These are phyloP conservation scores for Phytopythium kandeliae DNA, from an alignment of 352 stramenopile genomes.

Conservation along the genomic window DNA sequence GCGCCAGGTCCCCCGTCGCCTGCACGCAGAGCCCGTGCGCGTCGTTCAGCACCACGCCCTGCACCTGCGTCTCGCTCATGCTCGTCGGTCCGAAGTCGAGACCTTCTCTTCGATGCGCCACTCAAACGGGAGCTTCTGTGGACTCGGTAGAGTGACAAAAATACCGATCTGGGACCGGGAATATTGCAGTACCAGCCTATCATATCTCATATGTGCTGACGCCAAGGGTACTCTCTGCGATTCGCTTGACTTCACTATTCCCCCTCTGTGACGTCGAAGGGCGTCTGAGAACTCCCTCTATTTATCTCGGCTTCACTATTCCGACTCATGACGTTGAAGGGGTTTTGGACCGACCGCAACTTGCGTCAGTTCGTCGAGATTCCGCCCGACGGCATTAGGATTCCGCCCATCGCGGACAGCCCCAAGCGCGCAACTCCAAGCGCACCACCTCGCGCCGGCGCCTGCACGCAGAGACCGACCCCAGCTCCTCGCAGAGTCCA, in stretches of 20 bases:
- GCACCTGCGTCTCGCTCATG: constrained; percentile 36
- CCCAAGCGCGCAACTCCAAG: neutral
- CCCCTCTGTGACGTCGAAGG: no score
- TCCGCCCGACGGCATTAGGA: neutral
- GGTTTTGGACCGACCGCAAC: neutral
- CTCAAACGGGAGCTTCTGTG: neutral
- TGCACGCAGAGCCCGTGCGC: constrained; percentile 65
- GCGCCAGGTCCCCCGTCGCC: constrained; percentile 56
- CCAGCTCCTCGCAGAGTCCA: neutral
- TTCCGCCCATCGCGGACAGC: neutral
- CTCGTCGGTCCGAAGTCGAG: constrained; percentile 5
- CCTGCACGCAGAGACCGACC: neutral
- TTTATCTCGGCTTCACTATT: neutral
- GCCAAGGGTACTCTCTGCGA: neutral
- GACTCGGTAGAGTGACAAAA: neutral
- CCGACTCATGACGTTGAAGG: constrained; percentile 1
- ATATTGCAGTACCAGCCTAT: neutral
- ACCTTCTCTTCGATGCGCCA: no score
- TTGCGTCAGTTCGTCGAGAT: constrained; percentile 6
- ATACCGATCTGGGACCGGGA: neutral
- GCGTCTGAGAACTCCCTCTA: neutral
- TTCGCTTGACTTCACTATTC: constrained; percentile 1
- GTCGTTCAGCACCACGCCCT: constrained; percentile 72
- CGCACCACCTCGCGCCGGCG: neutral
- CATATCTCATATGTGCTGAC: no score